Evolutionary conservation across 371 early-diverging fungal genomes (phyloP).

Genomic region (Batkoa obscura): DNA sequence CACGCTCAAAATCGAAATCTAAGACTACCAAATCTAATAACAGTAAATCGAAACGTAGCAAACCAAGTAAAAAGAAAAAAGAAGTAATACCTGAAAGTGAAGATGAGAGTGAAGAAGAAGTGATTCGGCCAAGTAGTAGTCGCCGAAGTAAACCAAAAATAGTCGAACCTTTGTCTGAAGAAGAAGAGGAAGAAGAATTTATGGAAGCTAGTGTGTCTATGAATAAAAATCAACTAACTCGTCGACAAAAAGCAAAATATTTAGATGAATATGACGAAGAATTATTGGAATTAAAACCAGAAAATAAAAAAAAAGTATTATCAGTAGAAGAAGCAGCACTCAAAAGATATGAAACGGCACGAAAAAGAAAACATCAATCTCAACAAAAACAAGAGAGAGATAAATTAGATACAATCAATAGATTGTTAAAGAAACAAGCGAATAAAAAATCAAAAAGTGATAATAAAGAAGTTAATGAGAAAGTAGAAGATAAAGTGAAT

Average conservation of each 20-base stretch:
- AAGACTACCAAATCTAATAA: too few species aligned
- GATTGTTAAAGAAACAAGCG: slow-evolving; percentile 11
- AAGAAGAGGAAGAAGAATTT: too few species aligned
- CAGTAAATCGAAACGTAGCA: too few species aligned
- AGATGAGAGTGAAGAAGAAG: too few species aligned
- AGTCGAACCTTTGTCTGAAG: too few species aligned
- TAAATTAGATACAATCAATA: slow-evolving; percentile 12
- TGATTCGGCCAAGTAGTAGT: too few species aligned
- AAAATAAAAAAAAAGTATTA: slow-evolving; percentile 9
- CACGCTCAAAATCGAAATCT: too few species aligned
- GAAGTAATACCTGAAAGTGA: too few species aligned
- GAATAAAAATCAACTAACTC: slow-evolving; percentile 2
- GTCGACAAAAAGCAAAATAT: slow-evolving; percentile 10
- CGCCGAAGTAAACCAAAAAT: too few species aligned
- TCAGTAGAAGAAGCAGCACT: slow-evolving; percentile 11
- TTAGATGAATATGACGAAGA: slow-evolving; percentile 11
- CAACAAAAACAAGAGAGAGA: slow-evolving; percentile 12
- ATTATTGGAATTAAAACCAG: slow-evolving; percentile 9
- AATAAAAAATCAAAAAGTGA: slow-evolving; percentile 7
- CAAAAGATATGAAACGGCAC: slow-evolving; percentile 9
- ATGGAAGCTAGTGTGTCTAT: too few species aligned
- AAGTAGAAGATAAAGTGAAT: not conserved
- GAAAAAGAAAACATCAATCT: slow-evolving; percentile 13
- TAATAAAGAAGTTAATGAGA: not conserved
- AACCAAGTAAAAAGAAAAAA: too few species aligned